A percentile compares a stretch with the other conserved stretches of the same genome.
Conservation (phyloP, 352 stramenopile species). For the Phytopythium cucurbitacearum region DNA sequence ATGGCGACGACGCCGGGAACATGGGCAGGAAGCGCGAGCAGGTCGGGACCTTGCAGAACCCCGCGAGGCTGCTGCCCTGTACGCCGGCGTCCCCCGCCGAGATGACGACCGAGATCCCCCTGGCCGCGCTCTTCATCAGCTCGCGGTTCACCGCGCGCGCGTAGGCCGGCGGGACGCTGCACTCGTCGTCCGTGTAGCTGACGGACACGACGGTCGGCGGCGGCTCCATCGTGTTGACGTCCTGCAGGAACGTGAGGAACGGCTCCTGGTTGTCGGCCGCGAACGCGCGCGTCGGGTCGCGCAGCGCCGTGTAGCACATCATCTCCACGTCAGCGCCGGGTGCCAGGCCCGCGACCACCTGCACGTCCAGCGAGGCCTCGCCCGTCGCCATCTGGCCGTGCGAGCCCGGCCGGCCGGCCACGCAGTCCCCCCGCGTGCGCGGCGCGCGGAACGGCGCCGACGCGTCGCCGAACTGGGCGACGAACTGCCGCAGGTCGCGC, state of each 20-base stretch:
- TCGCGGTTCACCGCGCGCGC: slow-evolving; percentile 59
- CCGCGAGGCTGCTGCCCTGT: slow-evolving; percentile 40
- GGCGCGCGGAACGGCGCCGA: slow-evolving; percentile 12
- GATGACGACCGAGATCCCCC: slow-evolving; percentile 61
- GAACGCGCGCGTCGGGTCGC: slow-evolving; percentile 37
- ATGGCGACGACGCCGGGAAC: slow-evolving; percentile 75
- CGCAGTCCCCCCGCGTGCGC: slow-evolving; percentile 32
- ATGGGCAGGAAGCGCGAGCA: slow-evolving; percentile 58
- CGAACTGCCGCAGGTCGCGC: slow-evolving; percentile 42
- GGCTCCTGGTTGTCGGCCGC: slow-evolving; percentile 76
- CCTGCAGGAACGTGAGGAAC: slow-evolving; percentile 68
- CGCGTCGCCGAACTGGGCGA: slow-evolving; percentile 15
- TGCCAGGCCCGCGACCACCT: slow-evolving; percentile 47
- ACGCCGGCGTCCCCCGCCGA: slow-evolving; percentile 64
- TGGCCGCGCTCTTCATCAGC: slow-evolving; percentile 68
- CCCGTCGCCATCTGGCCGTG: slow-evolving; percentile 26
- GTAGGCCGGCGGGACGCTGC: slow-evolving; percentile 50
- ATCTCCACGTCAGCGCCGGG: slow-evolving; percentile 43
- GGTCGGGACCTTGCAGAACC: slow-evolving; percentile 31
- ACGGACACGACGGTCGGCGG: slow-evolving; percentile 65
- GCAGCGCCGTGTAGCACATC: slow-evolving; percentile 54
- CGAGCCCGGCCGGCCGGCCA: slow-evolving; percentile 9
- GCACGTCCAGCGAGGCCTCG: slow-evolving; percentile 68
- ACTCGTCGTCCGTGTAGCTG: slow-evolving; percentile 84
- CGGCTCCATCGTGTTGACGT: slow-evolving; percentile 62